These are phyloP conservation scores for Hypoxylon sp. DNA, from an alignment of 2,329 filamentous ascomycete genomes.

Conservation along the genomic window DNA sequence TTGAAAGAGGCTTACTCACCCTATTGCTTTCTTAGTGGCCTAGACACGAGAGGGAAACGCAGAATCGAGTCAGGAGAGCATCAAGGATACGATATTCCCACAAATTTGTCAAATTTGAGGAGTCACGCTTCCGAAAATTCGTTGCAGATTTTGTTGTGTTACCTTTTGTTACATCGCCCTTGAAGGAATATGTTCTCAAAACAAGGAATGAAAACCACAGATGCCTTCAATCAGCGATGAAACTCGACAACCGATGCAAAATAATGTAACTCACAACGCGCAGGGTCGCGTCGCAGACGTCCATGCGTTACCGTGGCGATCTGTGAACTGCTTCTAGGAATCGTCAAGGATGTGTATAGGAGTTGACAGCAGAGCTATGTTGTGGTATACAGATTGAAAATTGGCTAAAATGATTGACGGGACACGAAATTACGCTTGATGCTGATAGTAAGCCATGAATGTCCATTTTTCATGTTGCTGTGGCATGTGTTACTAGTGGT, in stretches of 20 bases:
- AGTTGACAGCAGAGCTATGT: neutral
- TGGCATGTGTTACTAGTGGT: constrained; percentile 13
- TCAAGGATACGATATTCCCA: neutral
- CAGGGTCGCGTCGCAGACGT: constrained; percentile 36
- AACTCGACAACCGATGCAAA: constrained; percentile 7
- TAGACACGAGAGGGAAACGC: neutral
- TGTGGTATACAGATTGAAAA: neutral
- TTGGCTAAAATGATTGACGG: constrained; percentile 8
- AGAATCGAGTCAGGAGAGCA: neutral
- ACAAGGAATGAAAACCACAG: constrained; percentile 2
- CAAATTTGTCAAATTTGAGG: neutral
- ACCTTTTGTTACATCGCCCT: constrained; percentile 20
- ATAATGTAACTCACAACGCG: constrained; percentile 1
- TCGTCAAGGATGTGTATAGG: neutral
- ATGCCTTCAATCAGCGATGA: constrained; percentile 12
- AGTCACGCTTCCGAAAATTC: neutral
- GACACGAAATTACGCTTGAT: constrained; percentile 19
- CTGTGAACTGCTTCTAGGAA: constrained; percentile 18
- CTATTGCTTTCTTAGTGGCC: neutral
- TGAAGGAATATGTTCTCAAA: neutral
- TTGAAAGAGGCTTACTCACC: constrained; percentile 1
- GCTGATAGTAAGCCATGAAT: constrained; percentile 41
- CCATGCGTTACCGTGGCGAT: constrained; percentile 30
- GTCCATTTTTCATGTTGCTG: neutral
- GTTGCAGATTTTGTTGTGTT: constrained; percentile 18